These are phyloP conservation scores for Pseudopediastrum boryanum DNA, from an alignment of 139 green algal species.

Conservation along the genomic window DNA sequence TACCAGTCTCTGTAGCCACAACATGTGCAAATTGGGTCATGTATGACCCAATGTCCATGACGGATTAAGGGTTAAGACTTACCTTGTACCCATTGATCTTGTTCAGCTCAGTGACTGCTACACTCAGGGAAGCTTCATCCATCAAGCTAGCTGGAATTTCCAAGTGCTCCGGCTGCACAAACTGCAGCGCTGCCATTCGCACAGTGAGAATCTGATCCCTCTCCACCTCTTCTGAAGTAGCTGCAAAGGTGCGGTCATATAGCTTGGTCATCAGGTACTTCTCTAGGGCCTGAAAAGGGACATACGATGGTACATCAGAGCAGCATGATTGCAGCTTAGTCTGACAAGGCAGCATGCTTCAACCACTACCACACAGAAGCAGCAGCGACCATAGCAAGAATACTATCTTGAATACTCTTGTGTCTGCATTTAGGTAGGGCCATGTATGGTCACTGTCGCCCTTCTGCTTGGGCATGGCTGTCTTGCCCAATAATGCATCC, in stretches of 20 bases:
- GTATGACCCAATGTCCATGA: no score
- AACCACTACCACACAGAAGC: no score
- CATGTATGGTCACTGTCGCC: no score
- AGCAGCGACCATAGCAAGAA: background rate
- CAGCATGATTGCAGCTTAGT: background rate
- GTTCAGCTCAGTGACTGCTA: slow-evolving; percentile 86
- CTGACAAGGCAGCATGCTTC: no score
- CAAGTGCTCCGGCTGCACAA: slow-evolving; percentile 82
- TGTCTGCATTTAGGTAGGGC: no score
- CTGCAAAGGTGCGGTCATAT: slow-evolving; percentile 80
- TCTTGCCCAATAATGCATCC: no score
- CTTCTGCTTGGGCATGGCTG: no score
- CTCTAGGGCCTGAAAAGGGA: slow-evolving; percentile 92
- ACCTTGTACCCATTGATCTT: slow-evolving; percentile 90
- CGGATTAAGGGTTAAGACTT: no score
- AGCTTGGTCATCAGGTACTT: slow-evolving; percentile 98
- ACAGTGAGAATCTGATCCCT: slow-evolving; percentile 72
- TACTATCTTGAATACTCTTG: no score
- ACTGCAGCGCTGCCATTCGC: slow-evolving; percentile 70
- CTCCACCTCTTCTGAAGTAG: slow-evolving; percentile 71
- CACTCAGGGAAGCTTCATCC: slow-evolving; percentile 44
- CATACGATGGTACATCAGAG: background rate
- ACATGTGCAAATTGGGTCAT: no score
- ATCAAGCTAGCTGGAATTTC: slow-evolving; percentile 76
- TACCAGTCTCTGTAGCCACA: no score